phyloP scores from a whole-genome alignment of 306 rosid genomes.

The Ormosia emarginata region DNA sequence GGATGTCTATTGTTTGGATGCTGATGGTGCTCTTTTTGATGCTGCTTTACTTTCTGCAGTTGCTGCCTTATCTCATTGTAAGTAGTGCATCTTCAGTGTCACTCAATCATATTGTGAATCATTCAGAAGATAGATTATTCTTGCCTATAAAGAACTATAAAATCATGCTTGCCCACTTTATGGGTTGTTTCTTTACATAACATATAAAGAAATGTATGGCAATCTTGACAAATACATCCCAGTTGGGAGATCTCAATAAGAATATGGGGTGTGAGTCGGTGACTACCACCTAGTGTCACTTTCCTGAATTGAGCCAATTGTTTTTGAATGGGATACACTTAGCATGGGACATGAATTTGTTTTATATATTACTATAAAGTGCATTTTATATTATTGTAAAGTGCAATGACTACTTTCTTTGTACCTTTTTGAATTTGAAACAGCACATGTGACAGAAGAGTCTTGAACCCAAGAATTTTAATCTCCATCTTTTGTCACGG shows the following conservation, averaged over 20 bases:
- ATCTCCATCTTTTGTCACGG: not conserved
- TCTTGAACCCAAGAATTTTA: not conserved
- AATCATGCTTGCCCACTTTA: not conserved
- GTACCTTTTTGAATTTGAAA: not conserved
- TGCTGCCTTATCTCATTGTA: constrained; percentile 83
- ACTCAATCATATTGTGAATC: not conserved
- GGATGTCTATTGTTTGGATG: constrained; percentile 92
- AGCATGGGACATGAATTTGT: not conserved
- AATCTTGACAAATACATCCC: not conserved
- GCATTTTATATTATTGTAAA: not conserved
- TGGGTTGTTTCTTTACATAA: not conserved
- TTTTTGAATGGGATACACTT: not conserved
- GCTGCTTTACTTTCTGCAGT: constrained; percentile 85
- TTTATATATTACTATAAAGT: not conserved
- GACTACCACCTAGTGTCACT: not conserved
- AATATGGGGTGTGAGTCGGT: not conserved
- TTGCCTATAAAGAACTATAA: not conserved
- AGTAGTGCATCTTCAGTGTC: constrained; percentile 32
- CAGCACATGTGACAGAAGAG: not conserved
- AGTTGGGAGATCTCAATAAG: not conserved
- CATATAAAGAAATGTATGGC: not conserved
- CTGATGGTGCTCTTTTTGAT: constrained; percentile 86
- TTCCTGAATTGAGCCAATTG: not conserved
- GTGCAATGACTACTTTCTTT: not conserved
- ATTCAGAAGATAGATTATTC: not conserved